These are phyloP conservation scores for Berberis thunbergii DNA, from an alignment of 164 flowering plant genomes.

Conservation along the genomic window DNA sequence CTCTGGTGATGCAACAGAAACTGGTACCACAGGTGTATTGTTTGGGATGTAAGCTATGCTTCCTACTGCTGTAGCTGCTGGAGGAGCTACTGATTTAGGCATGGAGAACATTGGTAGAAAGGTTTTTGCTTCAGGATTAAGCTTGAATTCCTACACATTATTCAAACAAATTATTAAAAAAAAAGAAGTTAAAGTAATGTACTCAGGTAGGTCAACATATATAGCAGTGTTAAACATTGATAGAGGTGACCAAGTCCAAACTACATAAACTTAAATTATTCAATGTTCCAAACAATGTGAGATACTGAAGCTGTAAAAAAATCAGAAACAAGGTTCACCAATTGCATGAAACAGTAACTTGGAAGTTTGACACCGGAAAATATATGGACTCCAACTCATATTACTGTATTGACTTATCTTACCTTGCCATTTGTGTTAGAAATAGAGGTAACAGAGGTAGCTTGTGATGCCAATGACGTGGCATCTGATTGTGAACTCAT, in stretches of 20 bases:
- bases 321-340: background rate
- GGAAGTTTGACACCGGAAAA: background rate
- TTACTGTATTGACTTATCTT: background rate
- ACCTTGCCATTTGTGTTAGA: conserved; percentile 40
- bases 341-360: background rate
- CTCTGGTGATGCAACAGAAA: conserved; percentile 39
- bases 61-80: conserved; percentile 24
- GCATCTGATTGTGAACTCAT: conserved; percentile 14
- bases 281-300: background rate
- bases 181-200: background rate
- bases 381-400: background rate
- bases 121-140: conserved; percentile 72
- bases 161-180: background rate
- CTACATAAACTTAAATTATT: background rate
- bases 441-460: conserved; percentile 18
- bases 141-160: conserved; percentile 58
- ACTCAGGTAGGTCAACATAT: background rate
- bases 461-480: conserved; percentile 21
- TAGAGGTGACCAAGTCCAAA: background rate
- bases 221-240: background rate
- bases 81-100: conserved; percentile 29
- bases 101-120: conserved; percentile 52
- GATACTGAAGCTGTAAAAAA: background rate
- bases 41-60: conserved; percentile 36
- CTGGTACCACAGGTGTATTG: conserved; percentile 29